Evolutionary conservation across 2,329 filamentous ascomycete species (phyloP).

Genomic region (Orbilia brochopaga): DNA sequence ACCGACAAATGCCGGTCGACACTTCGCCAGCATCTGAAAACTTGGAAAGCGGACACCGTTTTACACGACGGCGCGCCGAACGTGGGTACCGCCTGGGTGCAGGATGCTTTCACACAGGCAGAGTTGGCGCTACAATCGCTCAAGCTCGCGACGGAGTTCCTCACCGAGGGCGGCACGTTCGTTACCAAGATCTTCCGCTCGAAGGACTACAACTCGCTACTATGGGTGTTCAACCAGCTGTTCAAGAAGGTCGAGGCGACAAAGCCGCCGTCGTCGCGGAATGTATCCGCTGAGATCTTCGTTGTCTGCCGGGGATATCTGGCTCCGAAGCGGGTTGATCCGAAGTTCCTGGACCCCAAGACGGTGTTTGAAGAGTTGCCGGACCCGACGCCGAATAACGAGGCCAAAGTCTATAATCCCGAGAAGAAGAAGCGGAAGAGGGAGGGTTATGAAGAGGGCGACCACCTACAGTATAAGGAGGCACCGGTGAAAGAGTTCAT

Average conservation of each 20-base stretch:
- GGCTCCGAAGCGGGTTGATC: slow-evolving; percentile 90
- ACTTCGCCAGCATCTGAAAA: slow-evolving; percentile 86
- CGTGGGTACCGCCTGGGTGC: slow-evolving; percentile 95
- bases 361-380: slow-evolving; percentile 92
- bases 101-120: slow-evolving; percentile 97
- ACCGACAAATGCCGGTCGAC: slow-evolving; percentile 94
- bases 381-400: slow-evolving; percentile 86
- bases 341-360: slow-evolving; percentile 85
- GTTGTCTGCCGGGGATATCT: slow-evolving; percentile 96
- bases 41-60: slow-evolving; percentile 94
- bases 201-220: slow-evolving; percentile 92
- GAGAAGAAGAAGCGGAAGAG: slow-evolving; percentile 97
- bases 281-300: slow-evolving; percentile 97
- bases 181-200: slow-evolving; percentile 97
- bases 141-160: slow-evolving; percentile 92
- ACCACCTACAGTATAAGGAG: slow-evolving; percentile 91
- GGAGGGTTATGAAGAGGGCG: slow-evolving; percentile 96
- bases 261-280: slow-evolving; percentile 92
- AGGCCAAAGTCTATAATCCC: slow-evolving; percentile 97
- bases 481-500: slow-evolving; percentile 89
- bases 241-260: slow-evolving; percentile 96
- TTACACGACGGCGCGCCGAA: slow-evolving; percentile 97
- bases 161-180: slow-evolving; percentile 86
- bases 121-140: slow-evolving; percentile 88
- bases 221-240: slow-evolving; percentile 98